Base-by-base conservation (phyloP, 441 rosid genomes). In the Euphorbia schlechtendalii region DNA sequence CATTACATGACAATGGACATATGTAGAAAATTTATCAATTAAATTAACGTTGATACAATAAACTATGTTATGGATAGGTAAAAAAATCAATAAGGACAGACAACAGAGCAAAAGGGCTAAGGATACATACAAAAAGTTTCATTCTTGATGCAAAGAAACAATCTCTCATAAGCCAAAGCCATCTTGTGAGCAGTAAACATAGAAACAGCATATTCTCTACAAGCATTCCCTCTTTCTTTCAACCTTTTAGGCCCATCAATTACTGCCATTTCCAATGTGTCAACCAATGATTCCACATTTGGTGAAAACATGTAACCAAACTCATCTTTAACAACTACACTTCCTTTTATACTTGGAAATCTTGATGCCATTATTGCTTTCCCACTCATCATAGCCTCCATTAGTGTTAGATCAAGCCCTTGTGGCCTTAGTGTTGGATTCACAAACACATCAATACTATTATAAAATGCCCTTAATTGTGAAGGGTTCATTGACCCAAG, bases 331-430 rank as follows among this genome's bases (percentile, higher is more conserved):
- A 93, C 97, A 0, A 93, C 86, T 24, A 90, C 73, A 1, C 86
- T 93, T 7, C 96, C 91, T 73, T 84, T 86, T 46, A 93, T 88
- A 66, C 98, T 93, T 0, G 97, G 91, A 41, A 84, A 93, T 56
- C 92, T 85, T 0, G 97, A 87, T 0, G 97, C 97, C 88, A 88
- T 81, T 2, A 93, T 87, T 5, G 98, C 83, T 68, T 82, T 93
- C 40, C 98, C 97, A 61, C 92, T 84, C 86, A 90, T 77, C 98
- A 93, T 90, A 0, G 91, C 96, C 68, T 93, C 98, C 98, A 90
- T 87, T 36, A 89, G 77, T 0, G 98, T 89, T 0, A 92, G 81
- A 75, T 92, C 98, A n/a, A 92, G 87, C 5, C 97, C 97, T 70
- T 90, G 96, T 8, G 98, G 98, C 75, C 97, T 79, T 3, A 93